Conservation (phyloP, 441 rosid species). For the Adansonia grandidieri region DNA sequence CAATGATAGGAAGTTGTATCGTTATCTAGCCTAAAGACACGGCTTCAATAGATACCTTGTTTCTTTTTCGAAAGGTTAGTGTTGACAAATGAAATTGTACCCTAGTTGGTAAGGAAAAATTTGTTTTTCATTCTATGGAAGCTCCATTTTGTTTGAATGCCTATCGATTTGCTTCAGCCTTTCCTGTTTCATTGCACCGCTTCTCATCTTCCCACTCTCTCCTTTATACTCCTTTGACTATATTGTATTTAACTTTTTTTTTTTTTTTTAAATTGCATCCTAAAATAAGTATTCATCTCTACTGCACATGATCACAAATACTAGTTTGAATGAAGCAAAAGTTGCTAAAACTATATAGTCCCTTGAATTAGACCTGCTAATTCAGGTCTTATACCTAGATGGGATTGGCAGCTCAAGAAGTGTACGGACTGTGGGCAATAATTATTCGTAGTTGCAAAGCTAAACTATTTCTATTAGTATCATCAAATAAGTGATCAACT, state of each 20-base stretch:
- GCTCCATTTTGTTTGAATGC: slow-evolving; percentile 38
- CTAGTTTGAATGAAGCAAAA: too few relatives aligned
- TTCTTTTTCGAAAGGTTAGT: slow-evolving; percentile 37
- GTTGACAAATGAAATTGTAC: slow-evolving; percentile 39
- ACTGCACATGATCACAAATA: background rate
- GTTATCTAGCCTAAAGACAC: slow-evolving; percentile 76
- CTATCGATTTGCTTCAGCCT: background rate
- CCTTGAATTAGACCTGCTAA: too few relatives aligned
- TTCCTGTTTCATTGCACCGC: background rate
- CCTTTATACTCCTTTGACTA: background rate
- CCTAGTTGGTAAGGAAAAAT: slow-evolving; percentile 42
- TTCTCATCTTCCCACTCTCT: background rate
- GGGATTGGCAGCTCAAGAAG: too few relatives aligned
- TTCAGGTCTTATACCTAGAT: too few relatives aligned
- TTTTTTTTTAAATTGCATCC: background rate
- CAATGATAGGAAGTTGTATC: slow-evolving; percentile 81
- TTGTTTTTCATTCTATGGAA: slow-evolving; percentile 37
- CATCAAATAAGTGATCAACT: too few relatives aligned
- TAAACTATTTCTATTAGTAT: too few relatives aligned
- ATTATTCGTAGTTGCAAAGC: too few relatives aligned
- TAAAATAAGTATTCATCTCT: background rate
- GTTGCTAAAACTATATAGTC: too few relatives aligned
- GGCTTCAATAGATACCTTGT: slow-evolving; percentile 32
- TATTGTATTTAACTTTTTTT: background rate
- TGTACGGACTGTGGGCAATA: too few relatives aligned